Conservation (phyloP, 75 land plant genomes). For the Sequoia sempervirens region DNA sequence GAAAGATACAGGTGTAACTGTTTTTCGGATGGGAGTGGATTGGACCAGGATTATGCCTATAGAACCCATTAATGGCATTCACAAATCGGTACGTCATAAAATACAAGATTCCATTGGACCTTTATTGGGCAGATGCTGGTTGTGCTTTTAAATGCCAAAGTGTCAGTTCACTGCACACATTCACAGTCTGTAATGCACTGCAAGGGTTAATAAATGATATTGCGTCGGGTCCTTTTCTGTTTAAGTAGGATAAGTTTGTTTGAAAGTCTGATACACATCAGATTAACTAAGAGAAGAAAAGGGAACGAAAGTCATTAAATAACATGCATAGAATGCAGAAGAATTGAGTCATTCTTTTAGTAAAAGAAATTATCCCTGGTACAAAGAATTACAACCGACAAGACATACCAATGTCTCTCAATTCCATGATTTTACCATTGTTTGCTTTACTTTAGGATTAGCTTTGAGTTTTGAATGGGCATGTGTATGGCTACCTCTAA, state of each 20-base stretch:
- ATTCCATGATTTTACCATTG: background rate
- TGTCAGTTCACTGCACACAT: background rate
- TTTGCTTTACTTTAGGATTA: background rate
- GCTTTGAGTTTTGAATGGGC: background rate
- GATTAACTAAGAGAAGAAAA: background rate
- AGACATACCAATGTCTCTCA: background rate
- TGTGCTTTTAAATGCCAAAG: background rate
- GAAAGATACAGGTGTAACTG: conserved; percentile 68
- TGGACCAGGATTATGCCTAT: conserved; percentile 93
- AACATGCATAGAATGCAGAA: background rate
- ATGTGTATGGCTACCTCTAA: background rate
- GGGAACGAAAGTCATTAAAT: background rate
- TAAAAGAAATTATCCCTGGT: background rate
- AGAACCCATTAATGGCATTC: conserved; percentile 67
- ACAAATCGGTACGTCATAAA: conserved; percentile 41
- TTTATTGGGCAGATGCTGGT: conserved; percentile 7
- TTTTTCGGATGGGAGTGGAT: conserved; percentile 96
- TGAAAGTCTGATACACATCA: background rate
- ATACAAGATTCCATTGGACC: background rate
- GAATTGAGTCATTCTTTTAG: background rate
- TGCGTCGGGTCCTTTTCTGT: background rate
- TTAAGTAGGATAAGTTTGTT: background rate
- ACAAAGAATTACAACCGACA: background rate
- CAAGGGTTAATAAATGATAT: background rate
- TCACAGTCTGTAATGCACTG: background rate